Evolutionary conservation across 225 moss, liverwort and hornwort genomes (phyloP), one percentile per base, ranked within the genome.

Genomic region (Pleurozium schreberi): DNA sequence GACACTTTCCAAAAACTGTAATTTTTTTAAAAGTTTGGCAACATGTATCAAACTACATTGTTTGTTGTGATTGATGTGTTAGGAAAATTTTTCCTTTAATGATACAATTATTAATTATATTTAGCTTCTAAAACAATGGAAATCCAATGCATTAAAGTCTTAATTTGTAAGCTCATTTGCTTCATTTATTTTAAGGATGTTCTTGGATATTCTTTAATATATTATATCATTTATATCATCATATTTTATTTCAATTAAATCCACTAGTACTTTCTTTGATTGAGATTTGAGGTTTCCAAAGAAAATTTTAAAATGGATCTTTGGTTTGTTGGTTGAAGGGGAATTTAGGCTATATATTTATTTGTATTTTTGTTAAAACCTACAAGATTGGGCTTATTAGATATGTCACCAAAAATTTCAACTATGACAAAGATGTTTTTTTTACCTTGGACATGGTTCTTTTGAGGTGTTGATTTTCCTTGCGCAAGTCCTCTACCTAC

Each of bases 381-480:
- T 87, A 90, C 45, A 87, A 68, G 43, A 66, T 50, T 85, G 38
- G 23, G 50, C 63, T 86, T 59, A 80, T 92, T 17, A 40, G 10
- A 34, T 68, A 20, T 81, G 9, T 90, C 33, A 28, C 57, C 67
- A 57, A 52, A 30, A 43, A 86, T 36, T 70, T 67, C 70, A 60
- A 61, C 27, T 45, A 30, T 70, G 5, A 81, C 6, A 20, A 42
- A 18, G 26, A 88, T 62, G 10, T 71, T 58, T 26, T 58, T 26
- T 75, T 92, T 93, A 95, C 95, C 95, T 90, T 90, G 36, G 90
- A 91, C 63, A 90, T 82, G 14, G 88, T 88, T 91, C 84, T 90
- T 84, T 89, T 92, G 27, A 95, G 90, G 58, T 95, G 85, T 87
- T 93, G 92, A 64, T 91, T 95, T 67, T 95, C 91, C 82, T 92